A percentile compares a stretch with the other conserved stretches of the same genome.
These are phyloP conservation scores for Umbilicaria muhlenbergii DNA, from an alignment of 495 filamentous ascomycete species.

Conservation along the genomic window DNA sequence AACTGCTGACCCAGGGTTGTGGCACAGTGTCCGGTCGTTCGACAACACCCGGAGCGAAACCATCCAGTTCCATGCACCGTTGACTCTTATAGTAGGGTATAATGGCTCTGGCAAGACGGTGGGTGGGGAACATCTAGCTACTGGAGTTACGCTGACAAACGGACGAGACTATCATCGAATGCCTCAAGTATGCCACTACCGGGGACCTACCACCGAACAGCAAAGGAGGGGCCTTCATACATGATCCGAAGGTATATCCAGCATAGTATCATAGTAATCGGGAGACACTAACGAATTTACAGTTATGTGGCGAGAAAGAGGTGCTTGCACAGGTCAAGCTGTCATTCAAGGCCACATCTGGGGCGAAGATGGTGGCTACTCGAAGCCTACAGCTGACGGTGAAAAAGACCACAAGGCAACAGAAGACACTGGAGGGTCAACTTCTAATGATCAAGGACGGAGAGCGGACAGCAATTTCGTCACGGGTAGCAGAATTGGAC, in stretches of 20 bases:
- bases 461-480: conserved; percentile 63
- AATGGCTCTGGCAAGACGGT: conserved; percentile 96
- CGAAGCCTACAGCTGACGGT: conserved; percentile 72
- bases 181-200: conserved; percentile 95
- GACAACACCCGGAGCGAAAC: conserved; percentile 57
- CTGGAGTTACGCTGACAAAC: not conserved
- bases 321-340: conserved; percentile 86
- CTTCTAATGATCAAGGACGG: conserved; percentile 63
- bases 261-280: not conserved
- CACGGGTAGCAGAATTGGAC: conserved; percentile 63
- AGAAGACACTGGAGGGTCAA: conserved; percentile 68
- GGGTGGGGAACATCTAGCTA: conserved; percentile 5
- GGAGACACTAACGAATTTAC: conserved; percentile 3
- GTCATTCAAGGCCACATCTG: conserved; percentile 60
- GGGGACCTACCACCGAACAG: conserved; percentile 88
- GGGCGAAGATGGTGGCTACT: conserved; percentile 62
- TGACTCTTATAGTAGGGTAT: conserved; percentile 90
- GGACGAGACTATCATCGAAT: conserved; percentile 82
- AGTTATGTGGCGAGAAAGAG: conserved; percentile 78
- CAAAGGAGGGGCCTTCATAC: conserved; percentile 88
- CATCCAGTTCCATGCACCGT: conserved; percentile 78
- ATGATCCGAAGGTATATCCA: conserved; percentile 64
- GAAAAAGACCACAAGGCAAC: conserved; percentile 54
- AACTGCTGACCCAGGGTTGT: not conserved
- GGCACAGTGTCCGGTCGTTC: conserved; percentile 72